These are phyloP conservation scores for Logfia minima DNA, from an alignment of 129 eudicot genomes.

Conservation along the genomic window DNA sequence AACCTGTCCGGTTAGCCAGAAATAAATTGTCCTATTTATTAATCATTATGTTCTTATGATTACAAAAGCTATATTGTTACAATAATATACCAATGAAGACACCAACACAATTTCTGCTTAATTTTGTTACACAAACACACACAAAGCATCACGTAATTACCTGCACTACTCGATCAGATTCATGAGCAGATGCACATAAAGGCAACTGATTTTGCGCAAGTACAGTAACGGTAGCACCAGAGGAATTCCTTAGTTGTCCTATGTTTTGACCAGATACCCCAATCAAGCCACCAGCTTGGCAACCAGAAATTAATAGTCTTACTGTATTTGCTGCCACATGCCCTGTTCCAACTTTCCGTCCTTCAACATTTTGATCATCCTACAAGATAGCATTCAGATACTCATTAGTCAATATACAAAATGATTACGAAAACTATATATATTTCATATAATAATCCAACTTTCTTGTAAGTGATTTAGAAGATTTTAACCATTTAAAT, in stretches of 20 bases:
- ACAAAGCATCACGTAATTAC: constrained; percentile 28
- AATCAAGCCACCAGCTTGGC: constrained; percentile 92
- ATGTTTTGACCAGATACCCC: constrained; percentile 93
- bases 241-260: constrained; percentile 67
- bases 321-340: constrained; percentile 88
- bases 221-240: constrained; percentile 85
- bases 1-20: background rate
- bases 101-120: background rate
- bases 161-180: constrained; percentile 97
- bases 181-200: constrained; percentile 94
- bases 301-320: constrained; percentile 86
- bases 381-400: constrained; percentile 22
- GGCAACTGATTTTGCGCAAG: constrained; percentile 93
- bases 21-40: background rate
- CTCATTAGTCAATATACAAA: constrained; percentile 10
- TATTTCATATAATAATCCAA: background rate
- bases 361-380: constrained; percentile 69
- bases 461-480: background rate
- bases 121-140: constrained; percentile 4
- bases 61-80: background rate
- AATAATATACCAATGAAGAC: background rate
- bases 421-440: background rate
- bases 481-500: no score
- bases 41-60: no score
- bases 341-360: constrained; percentile 55